Percentiles rank a stretch among this genome's conserved stretches.
Evolutionary conservation across 2,329 filamentous ascomycete genomes (phyloP).

Genomic region (Neopestalotiopsis sp.): DNA sequence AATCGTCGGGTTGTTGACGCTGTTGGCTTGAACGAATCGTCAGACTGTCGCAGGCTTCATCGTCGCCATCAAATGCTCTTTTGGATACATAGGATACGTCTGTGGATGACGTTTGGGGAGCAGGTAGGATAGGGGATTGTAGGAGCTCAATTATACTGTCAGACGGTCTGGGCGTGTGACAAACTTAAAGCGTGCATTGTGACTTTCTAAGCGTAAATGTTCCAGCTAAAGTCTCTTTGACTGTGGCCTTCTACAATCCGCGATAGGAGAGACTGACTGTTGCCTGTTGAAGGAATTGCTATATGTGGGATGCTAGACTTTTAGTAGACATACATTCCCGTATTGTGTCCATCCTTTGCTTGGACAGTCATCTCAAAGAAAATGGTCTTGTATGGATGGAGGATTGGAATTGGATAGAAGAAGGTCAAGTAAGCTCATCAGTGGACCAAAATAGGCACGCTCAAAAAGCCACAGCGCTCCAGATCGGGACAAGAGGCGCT

Average conservation of each 20-base stretch:
- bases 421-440: neutral
- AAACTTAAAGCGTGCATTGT: neutral
- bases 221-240: neutral
- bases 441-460: neutral
- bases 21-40: slow-evolving; percentile 22
- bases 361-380: neutral
- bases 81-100: neutral
- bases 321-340: neutral
- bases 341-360: neutral
- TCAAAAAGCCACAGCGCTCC: neutral
- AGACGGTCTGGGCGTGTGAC: neutral
- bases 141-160: neutral
- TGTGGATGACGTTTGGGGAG: neutral
- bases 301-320: neutral
- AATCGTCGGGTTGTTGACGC: slow-evolving; percentile 34
- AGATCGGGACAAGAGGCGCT: slow-evolving; percentile 1
- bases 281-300: neutral
- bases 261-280: neutral
- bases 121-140: neutral
- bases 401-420: neutral
- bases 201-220: neutral
- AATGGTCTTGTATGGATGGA: neutral
- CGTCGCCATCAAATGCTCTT: neutral
- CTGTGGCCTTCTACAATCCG: neutral
- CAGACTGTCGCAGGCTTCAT: neutral